Conservation (phyloP, 345 rosid genomes). For the Lepidium sativum region DNA sequence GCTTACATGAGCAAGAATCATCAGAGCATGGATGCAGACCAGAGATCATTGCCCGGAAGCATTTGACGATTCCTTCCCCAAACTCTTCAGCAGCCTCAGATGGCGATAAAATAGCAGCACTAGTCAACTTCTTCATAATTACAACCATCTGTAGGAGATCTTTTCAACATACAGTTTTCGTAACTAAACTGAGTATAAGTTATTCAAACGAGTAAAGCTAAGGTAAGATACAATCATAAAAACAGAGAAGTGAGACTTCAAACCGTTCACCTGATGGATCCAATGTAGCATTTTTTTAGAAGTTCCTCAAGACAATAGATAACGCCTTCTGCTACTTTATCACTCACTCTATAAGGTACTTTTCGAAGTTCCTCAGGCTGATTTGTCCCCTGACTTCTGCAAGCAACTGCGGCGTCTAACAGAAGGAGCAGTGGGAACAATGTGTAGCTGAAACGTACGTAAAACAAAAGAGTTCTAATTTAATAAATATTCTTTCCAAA, state of each 20-base stretch:
- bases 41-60: conserved; percentile 63
- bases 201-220: not conserved
- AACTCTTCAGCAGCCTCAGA: conserved; percentile 84
- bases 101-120: conserved; percentile 65
- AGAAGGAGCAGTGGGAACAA: conserved; percentile 77
- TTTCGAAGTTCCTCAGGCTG: conserved; percentile 8
- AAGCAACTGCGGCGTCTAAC: conserved; percentile 60
- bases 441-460: conserved; percentile 51
- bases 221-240: not conserved
- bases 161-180: not conserved
- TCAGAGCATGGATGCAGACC: conserved; percentile 47
- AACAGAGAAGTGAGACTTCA: not conserved
- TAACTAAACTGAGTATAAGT: not conserved
- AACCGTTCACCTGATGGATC: conserved; percentile 56
- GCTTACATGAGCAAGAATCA: conserved; percentile 56
- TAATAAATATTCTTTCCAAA: not conserved
- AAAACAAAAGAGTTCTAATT: not conserved
- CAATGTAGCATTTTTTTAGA: conserved; percentile 50
- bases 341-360: conserved; percentile 43
- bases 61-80: conserved; percentile 74
- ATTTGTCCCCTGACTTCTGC: conserved; percentile 34
- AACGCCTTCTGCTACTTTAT: conserved; percentile 71
- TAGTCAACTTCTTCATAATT: conserved; percentile 61
- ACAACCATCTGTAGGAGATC: conserved; percentile 57
- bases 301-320: conserved; percentile 79